Conservation (phyloP, 306 rosid species). For the Rosa rugosa region DNA sequence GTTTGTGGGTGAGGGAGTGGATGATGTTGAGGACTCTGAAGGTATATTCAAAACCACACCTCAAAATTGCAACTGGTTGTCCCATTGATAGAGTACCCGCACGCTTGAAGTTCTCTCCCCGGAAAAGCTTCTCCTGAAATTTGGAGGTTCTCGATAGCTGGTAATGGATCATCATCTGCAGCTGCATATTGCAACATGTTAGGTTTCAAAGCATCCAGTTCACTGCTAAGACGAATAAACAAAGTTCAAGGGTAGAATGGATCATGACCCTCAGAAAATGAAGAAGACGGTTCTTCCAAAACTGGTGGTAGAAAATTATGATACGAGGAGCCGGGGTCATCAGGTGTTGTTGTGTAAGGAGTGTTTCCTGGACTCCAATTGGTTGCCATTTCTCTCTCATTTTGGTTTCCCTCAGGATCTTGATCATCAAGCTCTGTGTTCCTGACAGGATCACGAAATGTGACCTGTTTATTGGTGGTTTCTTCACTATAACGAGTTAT, state of each 20-base stretch:
- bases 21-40: conserved; percentile 10
- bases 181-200: conserved; percentile 39
- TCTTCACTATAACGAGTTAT: conserved; percentile 57
- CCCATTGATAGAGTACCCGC: conserved; percentile 82
- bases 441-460: conserved; percentile 75
- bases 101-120: conserved; percentile 88
- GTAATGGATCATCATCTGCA: conserved; percentile 95
- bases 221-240: conserved; percentile 9
- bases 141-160: conserved; percentile 83
- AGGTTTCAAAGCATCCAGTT: neutral
- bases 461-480: conserved; percentile 77
- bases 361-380: conserved; percentile 70
- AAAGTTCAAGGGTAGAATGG: conserved; percentile 22
- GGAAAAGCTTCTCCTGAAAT: conserved; percentile 90
- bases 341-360: conserved; percentile 57
- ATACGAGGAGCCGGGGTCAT: conserved; percentile 73
- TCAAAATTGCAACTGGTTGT: conserved; percentile 94
- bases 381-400: conserved; percentile 58
- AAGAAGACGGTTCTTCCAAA: conserved; percentile 92
- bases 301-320: conserved; percentile 76
- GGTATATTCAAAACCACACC: conserved; percentile 47
- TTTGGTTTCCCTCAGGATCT: conserved; percentile 61
- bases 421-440: conserved; percentile 68
- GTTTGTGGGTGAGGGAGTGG: neutral
- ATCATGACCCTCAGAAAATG: conserved; percentile 83